Evolutionary conservation across 768 basidiomycete species (phyloP).

Genomic region (Lenzites betulinus): DNA sequence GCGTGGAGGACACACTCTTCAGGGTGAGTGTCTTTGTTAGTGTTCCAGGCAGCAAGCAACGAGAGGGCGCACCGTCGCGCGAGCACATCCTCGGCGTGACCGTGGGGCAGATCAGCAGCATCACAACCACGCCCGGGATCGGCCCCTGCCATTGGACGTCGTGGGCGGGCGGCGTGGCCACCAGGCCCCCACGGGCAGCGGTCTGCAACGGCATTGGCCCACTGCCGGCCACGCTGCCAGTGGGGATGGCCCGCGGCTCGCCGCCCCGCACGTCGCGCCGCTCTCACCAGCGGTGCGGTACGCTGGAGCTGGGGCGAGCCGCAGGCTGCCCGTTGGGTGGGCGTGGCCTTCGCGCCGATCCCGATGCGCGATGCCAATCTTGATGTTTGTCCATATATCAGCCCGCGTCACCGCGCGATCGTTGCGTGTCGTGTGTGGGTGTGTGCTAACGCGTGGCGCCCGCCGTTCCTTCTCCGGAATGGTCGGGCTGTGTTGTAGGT

Average conservation of each 20-base stretch:
- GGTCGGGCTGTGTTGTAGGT: slow-evolving; percentile 24
- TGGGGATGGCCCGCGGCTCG: too few species aligned
- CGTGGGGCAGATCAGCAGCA: not conserved
- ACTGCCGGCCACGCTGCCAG: not conserved
- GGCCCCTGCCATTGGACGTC: not conserved
- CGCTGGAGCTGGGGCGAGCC: slow-evolving; percentile 12
- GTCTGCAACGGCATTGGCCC: not conserved
- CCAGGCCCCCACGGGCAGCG: not conserved
- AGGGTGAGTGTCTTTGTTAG: slow-evolving; percentile 65
- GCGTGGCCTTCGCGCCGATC: slow-evolving; percentile 5
- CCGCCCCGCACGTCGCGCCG: not conserved
- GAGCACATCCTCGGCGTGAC: too few species aligned
- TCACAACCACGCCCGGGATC: not conserved
- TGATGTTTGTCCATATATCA: not conserved
- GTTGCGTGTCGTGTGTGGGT: not conserved
- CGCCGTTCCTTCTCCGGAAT: slow-evolving; percentile 3
- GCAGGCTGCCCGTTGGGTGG: not conserved
- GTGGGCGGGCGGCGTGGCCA: not conserved
- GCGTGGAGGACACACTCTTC: slow-evolving; percentile 65
- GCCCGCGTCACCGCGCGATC: slow-evolving; percentile 3
- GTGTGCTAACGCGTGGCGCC: slow-evolving; percentile 1
- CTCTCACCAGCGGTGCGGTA: slow-evolving; percentile 9
- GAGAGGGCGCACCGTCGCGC: too few species aligned
- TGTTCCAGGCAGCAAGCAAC: too few species aligned
- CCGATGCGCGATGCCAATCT: slow-evolving; percentile 12